phyloP scores from a whole-genome alignment of 1,139 yeast genomes.

The Protomyces gravidus region DNA sequence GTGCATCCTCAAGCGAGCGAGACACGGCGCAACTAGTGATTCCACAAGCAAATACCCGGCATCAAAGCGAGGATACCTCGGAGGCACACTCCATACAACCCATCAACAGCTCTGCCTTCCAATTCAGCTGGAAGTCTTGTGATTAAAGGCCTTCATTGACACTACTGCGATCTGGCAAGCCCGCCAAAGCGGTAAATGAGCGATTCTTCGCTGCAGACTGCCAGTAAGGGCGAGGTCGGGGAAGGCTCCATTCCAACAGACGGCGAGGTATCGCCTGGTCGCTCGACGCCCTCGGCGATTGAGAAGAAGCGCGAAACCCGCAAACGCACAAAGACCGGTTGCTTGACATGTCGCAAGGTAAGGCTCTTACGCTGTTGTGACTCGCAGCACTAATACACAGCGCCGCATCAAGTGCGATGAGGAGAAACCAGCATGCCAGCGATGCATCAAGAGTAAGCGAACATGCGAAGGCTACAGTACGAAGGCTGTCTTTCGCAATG shows the following conservation, averaged over 20 bases:
- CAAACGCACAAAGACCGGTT: conserved; percentile 38
- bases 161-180: too few relatives aligned
- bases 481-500: conserved; percentile 28
- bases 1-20: too few relatives aligned
- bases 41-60: too few relatives aligned
- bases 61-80: too few relatives aligned
- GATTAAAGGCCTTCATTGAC: too few relatives aligned
- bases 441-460: conserved; percentile 36
- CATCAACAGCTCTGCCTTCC: too few relatives aligned
- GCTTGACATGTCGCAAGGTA: conserved; percentile 37
- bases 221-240: neutral
- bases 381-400: neutral
- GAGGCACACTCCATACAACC: too few relatives aligned
- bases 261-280: neutral
- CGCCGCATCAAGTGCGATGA: conserved; percentile 38
- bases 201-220: neutral
- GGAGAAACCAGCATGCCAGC: conserved; percentile 36
- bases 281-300: conserved; percentile 52
- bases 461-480: conserved; percentile 35
- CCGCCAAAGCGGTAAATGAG: too few relatives aligned
- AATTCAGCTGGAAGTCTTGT: too few relatives aligned
- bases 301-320: conserved; percentile 33
- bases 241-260: neutral
- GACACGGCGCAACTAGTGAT: too few relatives aligned
- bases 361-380: neutral